Conservation (phyloP, 768 basidiomycete genomes). For the Chalciporus sphaerocephalus region DNA sequence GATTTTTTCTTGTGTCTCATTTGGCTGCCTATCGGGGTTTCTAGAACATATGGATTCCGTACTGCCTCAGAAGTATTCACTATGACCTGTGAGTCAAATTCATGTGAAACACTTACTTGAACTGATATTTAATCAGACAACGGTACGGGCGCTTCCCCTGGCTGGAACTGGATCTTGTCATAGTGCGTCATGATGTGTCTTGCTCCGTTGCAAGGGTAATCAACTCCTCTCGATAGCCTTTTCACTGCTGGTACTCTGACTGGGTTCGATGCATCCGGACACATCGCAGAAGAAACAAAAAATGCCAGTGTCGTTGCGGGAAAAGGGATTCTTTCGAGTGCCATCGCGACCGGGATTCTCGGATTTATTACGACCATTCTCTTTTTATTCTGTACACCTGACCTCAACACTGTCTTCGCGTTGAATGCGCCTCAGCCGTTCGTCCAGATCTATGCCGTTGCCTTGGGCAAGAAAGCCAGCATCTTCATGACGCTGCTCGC, state of each 20-base stretch:
- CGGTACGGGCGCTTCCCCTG: constrained; percentile 80
- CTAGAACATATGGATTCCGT: constrained; percentile 85
- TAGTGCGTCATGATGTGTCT: constrained; percentile 47
- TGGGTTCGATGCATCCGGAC: constrained; percentile 87
- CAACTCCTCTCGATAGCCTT: constrained; percentile 57
- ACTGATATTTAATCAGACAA: constrained; percentile 53
- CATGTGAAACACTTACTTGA: constrained; percentile 1
- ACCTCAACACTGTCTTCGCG: constrained; percentile 68
- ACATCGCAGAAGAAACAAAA: constrained; percentile 86
- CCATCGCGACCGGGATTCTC: constrained; percentile 72
- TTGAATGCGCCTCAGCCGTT: constrained; percentile 87
- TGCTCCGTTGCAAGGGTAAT: neutral
- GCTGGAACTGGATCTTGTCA: constrained; percentile 89
- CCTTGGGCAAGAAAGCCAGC: constrained; percentile 73
- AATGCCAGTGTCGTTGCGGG: constrained; percentile 80
- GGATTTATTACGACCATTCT: constrained; percentile 76
- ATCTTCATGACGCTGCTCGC: constrained; percentile 88
- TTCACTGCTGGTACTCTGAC: constrained; percentile 86
- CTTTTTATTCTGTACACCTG: constrained; percentile 82
- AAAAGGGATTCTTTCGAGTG: constrained; percentile 76
- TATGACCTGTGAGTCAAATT: constrained; percentile 59
- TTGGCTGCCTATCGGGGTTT: constrained; percentile 91
- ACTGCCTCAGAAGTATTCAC: constrained; percentile 81
- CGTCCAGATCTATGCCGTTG: constrained; percentile 80
- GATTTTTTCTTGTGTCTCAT: constrained; percentile 87